These are phyloP conservation scores for Thuja plicata DNA, from an alignment of 83 land plant species.

Conservation along the genomic window DNA sequence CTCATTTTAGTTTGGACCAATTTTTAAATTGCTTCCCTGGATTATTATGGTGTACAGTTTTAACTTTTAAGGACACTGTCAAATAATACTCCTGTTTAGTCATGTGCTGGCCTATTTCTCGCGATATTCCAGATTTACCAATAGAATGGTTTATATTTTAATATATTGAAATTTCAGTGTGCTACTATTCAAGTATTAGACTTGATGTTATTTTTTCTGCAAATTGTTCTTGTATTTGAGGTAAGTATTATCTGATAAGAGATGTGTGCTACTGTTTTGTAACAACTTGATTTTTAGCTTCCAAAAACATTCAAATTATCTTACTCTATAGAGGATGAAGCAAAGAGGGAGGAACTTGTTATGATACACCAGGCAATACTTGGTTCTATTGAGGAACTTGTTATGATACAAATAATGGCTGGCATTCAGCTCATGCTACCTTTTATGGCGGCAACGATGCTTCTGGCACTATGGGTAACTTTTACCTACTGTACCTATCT, in stretches of 20 bases:
- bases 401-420: too few species aligned
- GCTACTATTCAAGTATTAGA: slow-evolving; percentile 87
- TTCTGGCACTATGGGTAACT: too few species aligned
- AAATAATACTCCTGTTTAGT: background rate
- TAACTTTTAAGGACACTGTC: too few species aligned
- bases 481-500: too few species aligned
- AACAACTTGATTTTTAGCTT: slow-evolving; percentile 95
- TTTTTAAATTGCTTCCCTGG: too few species aligned
- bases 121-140: background rate
- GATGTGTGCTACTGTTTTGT: slow-evolving; percentile 3
- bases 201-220: background rate
- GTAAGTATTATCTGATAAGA: slow-evolving; percentile 6
- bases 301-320: slow-evolving; percentile 83
- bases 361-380: slow-evolving; percentile 96
- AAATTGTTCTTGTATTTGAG: background rate
- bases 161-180: slow-evolving; percentile 97
- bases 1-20: too few species aligned
- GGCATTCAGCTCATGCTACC: too few species aligned
- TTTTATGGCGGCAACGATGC: too few species aligned
- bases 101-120: background rate
- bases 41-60: too few species aligned
- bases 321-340: slow-evolving; percentile 92
- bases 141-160: background rate
- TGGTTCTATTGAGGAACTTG: slow-evolving; percentile 97
- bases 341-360: slow-evolving; percentile 86